phyloP scores from a whole-genome alignment of 176 grass and related monocot genomes.

The Musa beccarii region DNA sequence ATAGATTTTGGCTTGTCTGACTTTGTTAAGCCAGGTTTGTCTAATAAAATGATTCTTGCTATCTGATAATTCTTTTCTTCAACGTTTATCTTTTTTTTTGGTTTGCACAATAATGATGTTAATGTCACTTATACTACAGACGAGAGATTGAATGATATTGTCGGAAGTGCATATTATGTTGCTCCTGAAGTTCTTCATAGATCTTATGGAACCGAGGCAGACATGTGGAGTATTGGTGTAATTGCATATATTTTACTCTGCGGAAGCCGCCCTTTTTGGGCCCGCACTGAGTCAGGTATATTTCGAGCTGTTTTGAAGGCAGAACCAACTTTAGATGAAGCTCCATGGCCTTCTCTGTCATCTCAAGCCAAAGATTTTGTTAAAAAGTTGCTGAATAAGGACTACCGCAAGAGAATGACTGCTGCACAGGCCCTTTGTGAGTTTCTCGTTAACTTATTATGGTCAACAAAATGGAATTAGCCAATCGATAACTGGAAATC shows the following conservation, averaged over 20 bases:
- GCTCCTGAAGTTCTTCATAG: constrained; percentile 85
- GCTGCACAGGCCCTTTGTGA: constrained; percentile 77
- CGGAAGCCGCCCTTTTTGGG: constrained; percentile 88
- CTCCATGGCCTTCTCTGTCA: constrained; percentile 71
- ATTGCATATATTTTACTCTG: constrained; percentile 91
- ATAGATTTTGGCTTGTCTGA: constrained; percentile 56
- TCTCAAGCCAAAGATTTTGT: constrained; percentile 71
- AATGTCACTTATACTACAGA: constrained; percentile 28
- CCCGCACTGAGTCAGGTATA: constrained; percentile 76
- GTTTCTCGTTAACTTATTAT: background rate
- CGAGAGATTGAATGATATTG: constrained; percentile 92
- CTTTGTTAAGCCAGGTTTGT: constrained; percentile 50
- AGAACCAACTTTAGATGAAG: constrained; percentile 75
- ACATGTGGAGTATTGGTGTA: constrained; percentile 98
- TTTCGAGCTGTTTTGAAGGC: constrained; percentile 82
- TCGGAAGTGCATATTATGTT: constrained; percentile 98
- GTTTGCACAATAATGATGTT: constrained; percentile 3
- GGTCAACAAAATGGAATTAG: background rate
- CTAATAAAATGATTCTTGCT: background rate
- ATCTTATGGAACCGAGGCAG: constrained; percentile 78
- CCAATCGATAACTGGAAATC: constrained; percentile 5
- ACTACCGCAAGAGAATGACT: constrained; percentile 94
- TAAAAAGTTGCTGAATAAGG: constrained; percentile 71
- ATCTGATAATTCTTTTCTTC: constrained; percentile 1
- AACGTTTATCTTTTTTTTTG: constrained; percentile 9